Evolutionary conservation across 108 stramenopile genomes (phyloP).

Genomic region (Nitzschia sp.): DNA sequence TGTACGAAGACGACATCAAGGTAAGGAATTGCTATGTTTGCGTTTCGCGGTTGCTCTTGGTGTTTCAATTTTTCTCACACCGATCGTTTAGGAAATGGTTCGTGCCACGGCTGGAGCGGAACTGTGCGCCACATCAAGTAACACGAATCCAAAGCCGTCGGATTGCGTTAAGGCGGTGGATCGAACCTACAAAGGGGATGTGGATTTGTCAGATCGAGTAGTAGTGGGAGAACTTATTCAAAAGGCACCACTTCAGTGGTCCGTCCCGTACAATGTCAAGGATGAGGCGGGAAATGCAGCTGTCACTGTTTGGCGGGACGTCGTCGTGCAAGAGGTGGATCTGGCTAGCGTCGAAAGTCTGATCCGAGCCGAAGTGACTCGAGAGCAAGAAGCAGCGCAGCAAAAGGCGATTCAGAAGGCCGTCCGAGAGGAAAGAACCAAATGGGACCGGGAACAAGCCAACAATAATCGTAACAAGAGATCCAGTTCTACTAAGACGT

Average conservation of each 20-base stretch:
- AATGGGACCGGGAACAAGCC: slow-evolving; percentile 32
- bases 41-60: slow-evolving; percentile 6
- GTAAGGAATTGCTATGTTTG: too few species aligned
- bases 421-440: slow-evolving; percentile 50
- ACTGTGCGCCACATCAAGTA: slow-evolving; percentile 71
- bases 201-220: slow-evolving; percentile 69
- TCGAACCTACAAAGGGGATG: slow-evolving; percentile 66
- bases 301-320: slow-evolving; percentile 71
- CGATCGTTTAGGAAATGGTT: slow-evolving; percentile 49
- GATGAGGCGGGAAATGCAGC: slow-evolving; percentile 87
- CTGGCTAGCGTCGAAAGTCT: slow-evolving; percentile 60
- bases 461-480: slow-evolving; percentile 12
- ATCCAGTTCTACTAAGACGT: slow-evolving; percentile 2
- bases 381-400: slow-evolving; percentile 35
- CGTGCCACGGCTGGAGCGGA: slow-evolving; percentile 72
- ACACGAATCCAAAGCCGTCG: slow-evolving; percentile 49
- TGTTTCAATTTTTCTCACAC: background rate
- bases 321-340: slow-evolving; percentile 82
- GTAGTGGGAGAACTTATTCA: slow-evolving; percentile 74
- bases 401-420: slow-evolving; percentile 50
- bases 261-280: slow-evolving; percentile 84
- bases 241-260: slow-evolving; percentile 64
- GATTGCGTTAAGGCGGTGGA: slow-evolving; percentile 81
- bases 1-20: slow-evolving; percentile 67
- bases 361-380: slow-evolving; percentile 41